These are phyloP conservation scores for Chrysanthemum makinoi DNA, from an alignment of 129 eudicot species.

Conservation along the genomic window DNA sequence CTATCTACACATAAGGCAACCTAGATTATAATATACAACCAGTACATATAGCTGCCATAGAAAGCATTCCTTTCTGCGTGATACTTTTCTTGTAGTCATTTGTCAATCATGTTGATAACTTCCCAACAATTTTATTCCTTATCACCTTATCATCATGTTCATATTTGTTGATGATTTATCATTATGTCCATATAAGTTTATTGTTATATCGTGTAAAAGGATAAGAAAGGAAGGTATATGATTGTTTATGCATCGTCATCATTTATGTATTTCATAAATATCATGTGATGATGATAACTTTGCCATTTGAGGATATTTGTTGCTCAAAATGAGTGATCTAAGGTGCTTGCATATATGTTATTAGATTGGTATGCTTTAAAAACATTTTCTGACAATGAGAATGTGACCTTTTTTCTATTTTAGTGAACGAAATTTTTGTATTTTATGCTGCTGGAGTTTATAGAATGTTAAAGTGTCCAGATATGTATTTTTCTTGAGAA, in stretches of 20 bases:
- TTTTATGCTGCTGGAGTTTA: background rate
- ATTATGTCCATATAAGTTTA: no score
- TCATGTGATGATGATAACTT: slow-evolving; percentile 7
- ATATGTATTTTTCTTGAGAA: no score
- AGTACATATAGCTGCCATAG: no score
- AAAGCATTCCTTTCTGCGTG: no score
- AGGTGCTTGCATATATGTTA: background rate
- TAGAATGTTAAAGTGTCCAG: no score
- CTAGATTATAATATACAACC: no score
- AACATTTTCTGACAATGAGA: background rate
- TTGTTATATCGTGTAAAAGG: background rate
- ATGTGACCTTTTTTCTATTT: background rate
- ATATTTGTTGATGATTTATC: no score
- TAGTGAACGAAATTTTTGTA: background rate
- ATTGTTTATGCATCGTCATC: background rate
- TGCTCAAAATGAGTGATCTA: slow-evolving; percentile 13
- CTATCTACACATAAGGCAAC: no score
- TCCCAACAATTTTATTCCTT: no score
- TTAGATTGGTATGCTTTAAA: background rate
- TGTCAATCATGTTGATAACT: no score
- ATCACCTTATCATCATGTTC: no score
- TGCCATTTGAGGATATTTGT: slow-evolving; percentile 21
- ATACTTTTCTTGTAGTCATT: no score
- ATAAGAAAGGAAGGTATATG: slow-evolving; percentile 8
- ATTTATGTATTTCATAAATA: background rate